Percentiles rank a stretch among this genome's conserved stretches.
phyloP scores from a whole-genome alignment of 2,329 filamentous ascomycete genomes.

The Cercospora berteroae region DNA sequence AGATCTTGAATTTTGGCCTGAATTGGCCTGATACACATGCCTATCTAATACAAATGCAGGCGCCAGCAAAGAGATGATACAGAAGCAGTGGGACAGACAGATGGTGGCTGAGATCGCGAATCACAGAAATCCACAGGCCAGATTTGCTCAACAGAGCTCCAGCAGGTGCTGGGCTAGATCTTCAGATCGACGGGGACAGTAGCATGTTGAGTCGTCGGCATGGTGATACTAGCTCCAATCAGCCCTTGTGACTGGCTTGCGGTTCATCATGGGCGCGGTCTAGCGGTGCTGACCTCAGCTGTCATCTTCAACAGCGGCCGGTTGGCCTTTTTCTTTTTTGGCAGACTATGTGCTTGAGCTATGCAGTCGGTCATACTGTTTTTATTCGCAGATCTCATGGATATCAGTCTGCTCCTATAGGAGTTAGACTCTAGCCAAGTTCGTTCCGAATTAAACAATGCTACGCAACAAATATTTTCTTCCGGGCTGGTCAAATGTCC shows the following conservation, averaged over 20 bases:
- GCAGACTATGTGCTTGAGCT: neutral
- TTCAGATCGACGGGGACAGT: neutral
- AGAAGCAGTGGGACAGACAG: too few species aligned
- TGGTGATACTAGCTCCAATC: neutral
- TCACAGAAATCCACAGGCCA: too few species aligned
- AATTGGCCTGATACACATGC: too few species aligned
- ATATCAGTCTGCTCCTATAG: neutral
- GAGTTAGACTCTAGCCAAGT: neutral
- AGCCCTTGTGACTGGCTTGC: neutral
- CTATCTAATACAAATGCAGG: too few species aligned
- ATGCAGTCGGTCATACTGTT: neutral
- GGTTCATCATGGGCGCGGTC: neutral
- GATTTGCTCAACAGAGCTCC: neutral
- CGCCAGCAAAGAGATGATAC: too few species aligned
- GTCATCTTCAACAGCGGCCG: neutral
- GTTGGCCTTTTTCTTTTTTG: neutral
- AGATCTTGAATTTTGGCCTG: too few species aligned
- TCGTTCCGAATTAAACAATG: neutral
- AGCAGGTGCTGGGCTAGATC: too few species aligned
- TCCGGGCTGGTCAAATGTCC: neutral
- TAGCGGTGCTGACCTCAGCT: neutral
- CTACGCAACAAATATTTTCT: neutral
- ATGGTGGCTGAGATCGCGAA: too few species aligned
- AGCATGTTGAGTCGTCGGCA: neutral
- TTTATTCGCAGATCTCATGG: neutral